Percentiles rank a stretch among this genome's conserved stretches.
phyloP scores from a whole-genome alignment of 108 stramenopile species.

The Nannochloropsis gaditana region DNA sequence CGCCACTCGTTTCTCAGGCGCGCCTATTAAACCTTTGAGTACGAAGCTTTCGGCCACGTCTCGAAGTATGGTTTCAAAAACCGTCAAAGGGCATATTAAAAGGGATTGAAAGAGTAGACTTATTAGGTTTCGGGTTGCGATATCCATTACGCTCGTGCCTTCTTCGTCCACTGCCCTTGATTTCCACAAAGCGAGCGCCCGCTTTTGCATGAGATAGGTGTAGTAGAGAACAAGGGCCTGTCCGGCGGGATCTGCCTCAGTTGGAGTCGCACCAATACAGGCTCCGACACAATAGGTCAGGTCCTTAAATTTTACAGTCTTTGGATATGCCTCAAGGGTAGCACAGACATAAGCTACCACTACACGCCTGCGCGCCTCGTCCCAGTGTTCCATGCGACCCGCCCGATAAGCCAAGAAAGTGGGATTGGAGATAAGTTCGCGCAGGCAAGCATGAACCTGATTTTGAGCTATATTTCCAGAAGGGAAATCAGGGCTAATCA shows the following conservation, averaged over 20 bases:
- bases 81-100: background rate
- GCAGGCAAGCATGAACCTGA: background rate
- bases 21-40: background rate
- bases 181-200: background rate
- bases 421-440: background rate
- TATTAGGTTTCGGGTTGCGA: background rate
- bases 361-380: background rate
- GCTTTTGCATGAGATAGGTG: background rate
- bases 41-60: background rate
- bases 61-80: background rate
- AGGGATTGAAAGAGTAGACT: background rate
- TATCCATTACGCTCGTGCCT: background rate
- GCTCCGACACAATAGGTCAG: background rate
- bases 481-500: background rate
- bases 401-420: background rate
- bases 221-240: background rate
- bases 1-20: background rate
- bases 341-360: background rate
- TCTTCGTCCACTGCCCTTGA: background rate
- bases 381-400: background rate
- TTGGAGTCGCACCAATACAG: background rate
- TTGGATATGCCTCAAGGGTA: background rate
- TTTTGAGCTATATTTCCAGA: background rate
- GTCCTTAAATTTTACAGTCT: background rate
- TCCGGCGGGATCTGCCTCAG: background rate